Conservation (phyloP, 2,329 filamentous ascomycete genomes). For the Didymella pinodella region DNA sequence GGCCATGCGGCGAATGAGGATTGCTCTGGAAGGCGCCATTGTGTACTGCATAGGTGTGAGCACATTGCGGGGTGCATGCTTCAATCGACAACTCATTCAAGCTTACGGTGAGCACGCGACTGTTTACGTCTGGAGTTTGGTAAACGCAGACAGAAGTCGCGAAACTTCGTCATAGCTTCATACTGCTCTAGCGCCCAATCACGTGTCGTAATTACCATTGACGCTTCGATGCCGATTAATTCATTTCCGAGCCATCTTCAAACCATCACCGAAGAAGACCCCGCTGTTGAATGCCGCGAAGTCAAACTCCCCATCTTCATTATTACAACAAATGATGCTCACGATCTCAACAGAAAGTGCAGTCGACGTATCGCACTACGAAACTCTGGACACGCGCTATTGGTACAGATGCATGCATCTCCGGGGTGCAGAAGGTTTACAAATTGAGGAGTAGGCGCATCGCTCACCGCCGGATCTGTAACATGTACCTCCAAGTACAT, state of each 20-base stretch:
- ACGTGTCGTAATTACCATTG: slow-evolving; percentile 36
- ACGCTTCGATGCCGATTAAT: background rate
- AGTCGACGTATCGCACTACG: slow-evolving; percentile 10
- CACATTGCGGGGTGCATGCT: slow-evolving; percentile 20
- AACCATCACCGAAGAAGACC: slow-evolving; percentile 5
- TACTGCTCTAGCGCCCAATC: slow-evolving; percentile 36
- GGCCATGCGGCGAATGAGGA: slow-evolving; percentile 33
- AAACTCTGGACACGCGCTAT: background rate
- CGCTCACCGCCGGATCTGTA: slow-evolving; percentile 11
- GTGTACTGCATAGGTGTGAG: slow-evolving; percentile 19
- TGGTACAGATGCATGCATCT: slow-evolving; percentile 16
- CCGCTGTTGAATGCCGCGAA: background rate
- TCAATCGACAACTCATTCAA: slow-evolving; percentile 2
- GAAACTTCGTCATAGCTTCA: slow-evolving; percentile 43
- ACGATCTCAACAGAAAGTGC: slow-evolving; percentile 34
- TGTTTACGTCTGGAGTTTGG: slow-evolving; percentile 25
- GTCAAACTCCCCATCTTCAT: background rate
- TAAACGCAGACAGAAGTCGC: slow-evolving; percentile 19
- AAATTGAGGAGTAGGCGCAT: slow-evolving; percentile 2
- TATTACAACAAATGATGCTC: background rate
- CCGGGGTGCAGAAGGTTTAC: slow-evolving; percentile 14
- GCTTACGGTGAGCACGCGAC: slow-evolving; percentile 24
- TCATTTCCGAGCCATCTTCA: slow-evolving; percentile 17
- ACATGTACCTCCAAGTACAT: slow-evolving; percentile 10
- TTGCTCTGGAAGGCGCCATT: slow-evolving; percentile 49